Evolutionary conservation across 2,329 filamentous ascomycete species (phyloP).

Genomic region (Coniochaeta ligniaria): DNA sequence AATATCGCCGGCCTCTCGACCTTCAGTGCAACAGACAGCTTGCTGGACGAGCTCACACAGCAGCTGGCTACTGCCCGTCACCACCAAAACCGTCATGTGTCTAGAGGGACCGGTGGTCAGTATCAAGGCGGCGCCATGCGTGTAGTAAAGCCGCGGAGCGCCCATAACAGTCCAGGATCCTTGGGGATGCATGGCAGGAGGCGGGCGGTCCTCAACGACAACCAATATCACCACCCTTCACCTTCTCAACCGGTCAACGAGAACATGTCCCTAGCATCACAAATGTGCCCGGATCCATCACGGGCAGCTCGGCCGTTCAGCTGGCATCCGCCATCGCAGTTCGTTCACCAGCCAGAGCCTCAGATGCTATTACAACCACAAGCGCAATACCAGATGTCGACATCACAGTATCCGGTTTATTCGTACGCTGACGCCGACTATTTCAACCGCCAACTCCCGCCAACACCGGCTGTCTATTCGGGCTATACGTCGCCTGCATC

Average conservation of each 20-base stretch:
- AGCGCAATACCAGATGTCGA: constrained; percentile 22
- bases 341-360: constrained; percentile 25
- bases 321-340: constrained; percentile 64
- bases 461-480: constrained; percentile 48
- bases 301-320: constrained; percentile 55
- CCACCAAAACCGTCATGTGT: constrained; percentile 33
- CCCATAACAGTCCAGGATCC: constrained; percentile 60
- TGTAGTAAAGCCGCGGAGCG: constrained; percentile 58
- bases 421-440: constrained; percentile 33
- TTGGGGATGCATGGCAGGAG: constrained; percentile 41
- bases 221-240: constrained; percentile 28
- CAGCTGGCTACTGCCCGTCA: constrained; percentile 38
- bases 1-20: neutral
- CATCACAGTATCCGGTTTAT: constrained; percentile 30
- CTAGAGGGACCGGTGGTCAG: constrained; percentile 36
- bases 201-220: constrained; percentile 46
- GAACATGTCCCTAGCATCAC: neutral
- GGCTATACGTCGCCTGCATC: constrained; percentile 50
- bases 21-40: constrained; percentile 22
- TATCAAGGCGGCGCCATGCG: constrained; percentile 46
- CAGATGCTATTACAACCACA: constrained; percentile 23
- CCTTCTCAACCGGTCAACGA: neutral
- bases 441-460: constrained; percentile 38
- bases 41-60: constrained; percentile 43
- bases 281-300: neutral